These are phyloP conservation scores for Fusarium keratoplasticum DNA, from an alignment of 2,329 filamentous ascomycete genomes.

Conservation along the genomic window DNA sequence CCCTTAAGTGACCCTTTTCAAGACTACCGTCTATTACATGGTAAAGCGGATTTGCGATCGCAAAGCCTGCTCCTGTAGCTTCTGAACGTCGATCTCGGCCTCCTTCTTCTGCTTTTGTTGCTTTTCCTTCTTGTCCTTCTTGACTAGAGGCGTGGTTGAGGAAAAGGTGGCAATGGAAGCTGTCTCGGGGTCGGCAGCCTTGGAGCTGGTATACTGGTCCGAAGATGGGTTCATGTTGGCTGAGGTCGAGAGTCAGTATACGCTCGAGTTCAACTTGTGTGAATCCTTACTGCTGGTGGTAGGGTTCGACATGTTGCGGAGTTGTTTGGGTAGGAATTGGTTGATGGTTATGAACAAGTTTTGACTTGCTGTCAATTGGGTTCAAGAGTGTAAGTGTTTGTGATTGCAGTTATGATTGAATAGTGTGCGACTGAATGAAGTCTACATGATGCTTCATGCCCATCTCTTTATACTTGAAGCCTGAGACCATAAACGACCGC, in stretches of 20 bases:
- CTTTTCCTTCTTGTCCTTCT: conserved; percentile 28
- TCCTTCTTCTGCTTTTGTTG: conserved; percentile 15
- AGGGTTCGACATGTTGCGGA: conserved; percentile 25
- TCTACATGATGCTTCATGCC: conserved; percentile 1
- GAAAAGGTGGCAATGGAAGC: conserved; percentile 43
- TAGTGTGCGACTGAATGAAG: conserved; percentile 24
- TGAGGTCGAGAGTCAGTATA: conserved; percentile 14
- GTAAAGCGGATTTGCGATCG: conserved; percentile 44
- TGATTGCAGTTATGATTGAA: not conserved
- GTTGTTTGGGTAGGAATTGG: not conserved
- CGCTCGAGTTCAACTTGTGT: not conserved
- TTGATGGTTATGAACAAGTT: conserved; percentile 1
- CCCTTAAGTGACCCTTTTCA: not conserved
- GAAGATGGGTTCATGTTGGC: conserved; percentile 21
- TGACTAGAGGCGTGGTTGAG: conserved; percentile 40
- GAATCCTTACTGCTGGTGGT: conserved; percentile 31
- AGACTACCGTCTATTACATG: conserved; percentile 30
- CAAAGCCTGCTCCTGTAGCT: conserved; percentile 44
- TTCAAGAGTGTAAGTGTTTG: conserved; percentile 7
- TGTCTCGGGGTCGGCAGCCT: conserved; percentile 37
- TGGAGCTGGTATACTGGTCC: conserved; percentile 19
- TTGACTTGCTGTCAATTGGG: not conserved
- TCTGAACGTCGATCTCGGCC: conserved; percentile 36
- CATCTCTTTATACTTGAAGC: conserved; percentile 37
- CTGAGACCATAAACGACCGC: not conserved